These are phyloP conservation scores for Ophiocordyceps robertsii DNA, from an alignment of 2,329 filamentous ascomycete genomes.

Conservation along the genomic window DNA sequence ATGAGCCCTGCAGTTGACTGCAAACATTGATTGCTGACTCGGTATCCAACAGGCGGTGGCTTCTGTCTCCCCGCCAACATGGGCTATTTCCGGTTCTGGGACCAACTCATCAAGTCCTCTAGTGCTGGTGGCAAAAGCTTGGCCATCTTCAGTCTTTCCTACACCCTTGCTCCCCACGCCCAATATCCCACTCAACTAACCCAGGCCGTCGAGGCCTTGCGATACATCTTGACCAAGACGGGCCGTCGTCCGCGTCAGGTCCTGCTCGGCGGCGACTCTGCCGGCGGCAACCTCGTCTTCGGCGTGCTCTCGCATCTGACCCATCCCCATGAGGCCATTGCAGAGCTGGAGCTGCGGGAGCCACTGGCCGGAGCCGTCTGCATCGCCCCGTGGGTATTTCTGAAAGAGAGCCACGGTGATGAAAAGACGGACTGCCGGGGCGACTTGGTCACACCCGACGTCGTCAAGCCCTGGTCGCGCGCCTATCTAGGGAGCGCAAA, in stretches of 20 bases:
- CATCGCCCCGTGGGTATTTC: slow-evolving; percentile 9
- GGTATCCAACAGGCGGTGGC: not conserved
- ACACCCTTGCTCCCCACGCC: slow-evolving; percentile 8
- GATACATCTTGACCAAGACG: no score
- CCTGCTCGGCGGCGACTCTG: slow-evolving; percentile 11
- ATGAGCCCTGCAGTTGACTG: not conserved
- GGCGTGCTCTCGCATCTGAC: slow-evolving; percentile 10
- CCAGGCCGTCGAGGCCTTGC: slow-evolving; percentile 9
- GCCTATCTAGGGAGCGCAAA: no score
- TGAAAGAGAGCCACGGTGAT: slow-evolving; percentile 5
- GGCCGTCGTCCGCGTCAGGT: no score
- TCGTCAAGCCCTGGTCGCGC: no score
- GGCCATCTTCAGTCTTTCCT: slow-evolving; percentile 8
- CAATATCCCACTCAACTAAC: slow-evolving; percentile 9
- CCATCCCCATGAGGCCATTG: slow-evolving; percentile 8
- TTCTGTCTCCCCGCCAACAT: no score
- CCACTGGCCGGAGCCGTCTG: slow-evolving; percentile 5
- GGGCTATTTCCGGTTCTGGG: not conserved
- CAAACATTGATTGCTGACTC: not conserved
- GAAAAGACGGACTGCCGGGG: not conserved
- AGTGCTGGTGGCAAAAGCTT: slow-evolving; percentile 5
- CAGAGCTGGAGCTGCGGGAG: slow-evolving; percentile 4
- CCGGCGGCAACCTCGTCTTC: slow-evolving; percentile 9
- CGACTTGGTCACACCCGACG: no score
- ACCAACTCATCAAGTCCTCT: slow-evolving; percentile 5